These are phyloP conservation scores for Lasiodiplodia citricola DNA, from an alignment of 2,329 filamentous ascomycete genomes.

Conservation along the genomic window DNA sequence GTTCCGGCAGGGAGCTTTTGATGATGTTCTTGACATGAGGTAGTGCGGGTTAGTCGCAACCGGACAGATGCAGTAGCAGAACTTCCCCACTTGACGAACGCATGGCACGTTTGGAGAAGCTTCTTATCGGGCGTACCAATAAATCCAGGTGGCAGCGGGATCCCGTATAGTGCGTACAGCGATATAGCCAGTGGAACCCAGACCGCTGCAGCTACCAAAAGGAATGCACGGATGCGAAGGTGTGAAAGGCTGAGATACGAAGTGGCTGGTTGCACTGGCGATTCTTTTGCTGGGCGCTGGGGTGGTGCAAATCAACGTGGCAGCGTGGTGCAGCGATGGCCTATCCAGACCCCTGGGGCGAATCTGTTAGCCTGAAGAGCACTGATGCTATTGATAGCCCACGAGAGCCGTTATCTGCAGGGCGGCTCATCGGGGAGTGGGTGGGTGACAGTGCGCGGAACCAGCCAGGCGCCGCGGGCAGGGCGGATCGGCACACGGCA, in stretches of 20 bases:
- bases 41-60: too few species aligned
- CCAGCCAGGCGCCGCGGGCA: too few species aligned
- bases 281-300: background rate
- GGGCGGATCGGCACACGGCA: background rate
- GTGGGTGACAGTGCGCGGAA: background rate
- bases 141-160: too few species aligned
- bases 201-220: background rate
- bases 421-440: background rate
- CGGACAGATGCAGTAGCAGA: too few species aligned
- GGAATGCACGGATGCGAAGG: too few species aligned
- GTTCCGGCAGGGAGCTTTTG: background rate
- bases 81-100: too few species aligned
- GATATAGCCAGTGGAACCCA: too few species aligned
- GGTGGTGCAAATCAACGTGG: constrained; percentile 6
- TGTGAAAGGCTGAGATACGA: background rate
- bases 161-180: too few species aligned
- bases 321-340: background rate
- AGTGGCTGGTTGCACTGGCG: background rate
- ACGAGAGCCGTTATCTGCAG: constrained; percentile 7
- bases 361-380: too few species aligned
- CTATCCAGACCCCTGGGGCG: background rate
- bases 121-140: too few species aligned
- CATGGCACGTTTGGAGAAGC: too few species aligned
- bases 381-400: constrained; percentile 11
- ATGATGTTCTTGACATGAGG: too few species aligned